Evolutionary conservation across 2,329 filamentous ascomycete genomes (phyloP).

Genomic region (Aspergillus sp.): DNA sequence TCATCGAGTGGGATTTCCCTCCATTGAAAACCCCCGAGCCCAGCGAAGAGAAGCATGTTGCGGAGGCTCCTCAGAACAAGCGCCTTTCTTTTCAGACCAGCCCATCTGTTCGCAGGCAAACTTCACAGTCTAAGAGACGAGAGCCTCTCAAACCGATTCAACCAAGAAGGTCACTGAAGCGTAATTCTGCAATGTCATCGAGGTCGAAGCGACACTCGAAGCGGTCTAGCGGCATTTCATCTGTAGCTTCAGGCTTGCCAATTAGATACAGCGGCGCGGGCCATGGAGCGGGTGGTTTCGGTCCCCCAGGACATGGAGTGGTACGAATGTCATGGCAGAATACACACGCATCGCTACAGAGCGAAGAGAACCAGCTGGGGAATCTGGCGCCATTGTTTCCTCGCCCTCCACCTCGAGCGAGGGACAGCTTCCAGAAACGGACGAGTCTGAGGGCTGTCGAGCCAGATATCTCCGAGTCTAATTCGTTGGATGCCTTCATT

Average conservation of each 20-base stretch:
- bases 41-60: constrained; percentile 15
- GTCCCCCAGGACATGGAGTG: constrained; percentile 29
- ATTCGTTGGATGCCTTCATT: constrained; percentile 35
- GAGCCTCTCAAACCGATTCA: constrained; percentile 33
- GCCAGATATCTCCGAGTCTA: constrained; percentile 28
- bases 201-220: constrained; percentile 32
- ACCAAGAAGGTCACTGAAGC: constrained; percentile 29
- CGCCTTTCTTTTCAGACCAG: constrained; percentile 25
- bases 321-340: constrained; percentile 36
- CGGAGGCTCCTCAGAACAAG: constrained; percentile 17
- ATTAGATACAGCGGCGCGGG: constrained; percentile 38
- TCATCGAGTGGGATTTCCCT: constrained; percentile 24
- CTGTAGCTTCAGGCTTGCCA: constrained; percentile 32
- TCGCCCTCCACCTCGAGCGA: constrained; percentile 24
- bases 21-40: constrained; percentile 17
- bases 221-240: constrained; percentile 34
- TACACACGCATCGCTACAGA: constrained; percentile 27
- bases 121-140: constrained; percentile 24
- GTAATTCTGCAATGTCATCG: constrained; percentile 31
- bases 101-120: constrained; percentile 22
- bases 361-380: constrained; percentile 29
- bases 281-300: constrained; percentile 36
- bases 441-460: constrained; percentile 27
- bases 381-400: constrained; percentile 33
- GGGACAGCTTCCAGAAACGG: constrained; percentile 25